Evolutionary conservation across 2,329 filamentous ascomycete species (phyloP).

Genomic region (Cladophialophora yegresii): DNA sequence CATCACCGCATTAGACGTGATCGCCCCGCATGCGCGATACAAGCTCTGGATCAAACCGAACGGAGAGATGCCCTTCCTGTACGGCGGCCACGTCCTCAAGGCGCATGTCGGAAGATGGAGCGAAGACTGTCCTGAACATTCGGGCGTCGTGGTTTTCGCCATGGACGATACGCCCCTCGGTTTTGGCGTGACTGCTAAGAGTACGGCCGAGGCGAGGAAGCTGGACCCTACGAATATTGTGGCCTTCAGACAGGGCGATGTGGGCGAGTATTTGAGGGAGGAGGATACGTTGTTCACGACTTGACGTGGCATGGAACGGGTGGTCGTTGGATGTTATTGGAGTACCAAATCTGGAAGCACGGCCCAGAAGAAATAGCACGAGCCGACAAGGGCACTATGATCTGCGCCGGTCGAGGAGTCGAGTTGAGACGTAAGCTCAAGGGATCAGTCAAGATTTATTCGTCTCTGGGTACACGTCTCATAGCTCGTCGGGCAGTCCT

Average conservation of each 20-base stretch:
- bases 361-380: not conserved
- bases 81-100: constrained; percentile 86
- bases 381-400: not conserved
- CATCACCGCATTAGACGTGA: constrained; percentile 85
- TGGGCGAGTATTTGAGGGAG: constrained; percentile 91
- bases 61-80: constrained; percentile 96
- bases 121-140: constrained; percentile 90
- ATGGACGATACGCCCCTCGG: constrained; percentile 90
- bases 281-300: constrained; percentile 66
- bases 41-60: constrained; percentile 98
- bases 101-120: constrained; percentile 80
- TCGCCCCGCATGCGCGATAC: constrained; percentile 87
- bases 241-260: constrained; percentile 88
- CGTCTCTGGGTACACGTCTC: not conserved
- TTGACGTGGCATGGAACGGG: constrained; percentile 33
- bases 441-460: not conserved
- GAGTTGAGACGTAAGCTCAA: not conserved
- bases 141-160: constrained; percentile 83
- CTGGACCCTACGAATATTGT: constrained; percentile 88
- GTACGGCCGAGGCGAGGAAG: constrained; percentile 77
- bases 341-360: not conserved
- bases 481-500: too few species aligned
- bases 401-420: not conserved
- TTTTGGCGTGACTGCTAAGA: constrained; percentile 88
- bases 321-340: not conserved